Conservation (phyloP, 495 filamentous ascomycete genomes). For the Neurospora sp. region DNA sequence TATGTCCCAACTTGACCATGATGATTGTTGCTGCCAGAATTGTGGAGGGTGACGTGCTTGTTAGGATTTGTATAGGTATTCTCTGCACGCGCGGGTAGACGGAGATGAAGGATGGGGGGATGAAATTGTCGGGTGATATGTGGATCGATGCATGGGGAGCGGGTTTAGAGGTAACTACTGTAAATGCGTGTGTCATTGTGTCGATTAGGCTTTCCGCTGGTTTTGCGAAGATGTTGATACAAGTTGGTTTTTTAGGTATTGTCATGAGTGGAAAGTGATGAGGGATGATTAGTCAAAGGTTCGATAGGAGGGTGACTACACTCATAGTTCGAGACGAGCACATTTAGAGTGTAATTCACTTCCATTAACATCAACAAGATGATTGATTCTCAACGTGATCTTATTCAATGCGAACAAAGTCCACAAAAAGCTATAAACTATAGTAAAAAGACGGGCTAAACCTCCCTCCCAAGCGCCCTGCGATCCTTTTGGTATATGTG, state of each 20-base stretch:
- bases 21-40: accelerated
- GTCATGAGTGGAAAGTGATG: neutral
- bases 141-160: too few relatives aligned
- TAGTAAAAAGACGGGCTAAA: neutral
- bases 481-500: neutral
- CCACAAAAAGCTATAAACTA: neutral
- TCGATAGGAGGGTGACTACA: neutral
- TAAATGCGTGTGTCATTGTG: neutral
- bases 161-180: too few relatives aligned
- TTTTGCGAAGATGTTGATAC: neutral
- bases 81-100: too few relatives aligned
- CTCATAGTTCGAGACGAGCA: neutral
- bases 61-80: too few relatives aligned
- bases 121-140: too few relatives aligned
- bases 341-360: neutral
- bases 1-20: neutral
- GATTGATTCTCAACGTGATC: neutral
- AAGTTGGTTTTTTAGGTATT: accelerated
- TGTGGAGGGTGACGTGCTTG: neutral
- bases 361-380: neutral
- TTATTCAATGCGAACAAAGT: neutral
- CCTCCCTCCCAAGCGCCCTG: neutral
- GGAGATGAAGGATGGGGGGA: too few relatives aligned
- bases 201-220: neutral
- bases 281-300: neutral